Base-by-base conservation (phyloP, 2,329 filamentous ascomycete genomes). In the Macrophomina phaseolina region DNA sequence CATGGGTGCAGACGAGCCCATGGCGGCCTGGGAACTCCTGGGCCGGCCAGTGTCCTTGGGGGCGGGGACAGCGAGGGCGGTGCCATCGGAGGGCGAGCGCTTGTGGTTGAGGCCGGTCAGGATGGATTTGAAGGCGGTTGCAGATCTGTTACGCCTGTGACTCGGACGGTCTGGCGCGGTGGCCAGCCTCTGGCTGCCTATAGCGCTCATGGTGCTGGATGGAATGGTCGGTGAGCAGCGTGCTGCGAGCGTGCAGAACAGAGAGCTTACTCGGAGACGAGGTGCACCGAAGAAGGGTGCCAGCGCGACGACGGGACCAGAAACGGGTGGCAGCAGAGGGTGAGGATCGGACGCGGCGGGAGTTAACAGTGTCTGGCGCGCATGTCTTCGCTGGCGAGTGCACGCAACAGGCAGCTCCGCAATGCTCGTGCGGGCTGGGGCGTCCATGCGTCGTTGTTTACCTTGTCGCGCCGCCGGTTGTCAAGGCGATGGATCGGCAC, bases 111-210 rank as follows among this genome's bases (percentile, higher is more conserved):
- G 85, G 61, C 84, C 77, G 23, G 80, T 78, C 70, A 87, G 82
- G 66, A 87, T 81, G 23, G 85, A 84, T 72, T 83, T 84, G 68
- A 88, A 78, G 51, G 83, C 79, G 45, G 81, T 82, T 8, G 84
- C 77, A 66, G 78, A 80, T 70, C 78, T 79, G 73, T 79, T 77
- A 67, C 78, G 77, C 64, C 74, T 71, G 67, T 80, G 78, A 48
- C 75, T 49, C 36, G 66, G 60, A 40, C 66, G 65, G 30, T 67
- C 65, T 23, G 53, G 64, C 45, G 53, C 64, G 28, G 55, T 40
- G 32, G 64, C 64, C 53, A 66, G 46, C 40, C 64, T 52, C 18
- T 42, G 32, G 64, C 46, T 42, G 38, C 53, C 53, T 34, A 64
- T 45, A 23, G 61, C 61, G 23, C 28, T 61, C 64, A 66, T 61